Percentiles rank a stretch among this genome's conserved stretches.
Evolutionary conservation across 2,329 filamentous ascomycete genomes (phyloP).

Genomic region (Metarhizium album): DNA sequence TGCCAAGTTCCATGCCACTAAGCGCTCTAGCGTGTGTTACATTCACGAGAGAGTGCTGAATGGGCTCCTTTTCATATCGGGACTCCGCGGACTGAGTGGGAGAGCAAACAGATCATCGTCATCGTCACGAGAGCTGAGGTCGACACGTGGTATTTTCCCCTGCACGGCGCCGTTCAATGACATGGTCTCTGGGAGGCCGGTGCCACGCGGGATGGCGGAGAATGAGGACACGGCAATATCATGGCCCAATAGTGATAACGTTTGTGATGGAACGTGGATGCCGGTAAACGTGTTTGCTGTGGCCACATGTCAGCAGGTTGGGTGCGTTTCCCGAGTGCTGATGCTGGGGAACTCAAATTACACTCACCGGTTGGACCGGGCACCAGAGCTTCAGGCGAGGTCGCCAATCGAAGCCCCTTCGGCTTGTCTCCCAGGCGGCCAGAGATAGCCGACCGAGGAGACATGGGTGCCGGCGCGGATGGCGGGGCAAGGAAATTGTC

Average conservation of each 20-base stretch:
- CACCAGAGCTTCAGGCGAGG: constrained; percentile 54
- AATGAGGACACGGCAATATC: constrained; percentile 27
- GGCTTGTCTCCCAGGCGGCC: constrained; percentile 69
- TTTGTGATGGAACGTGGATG: constrained; percentile 21
- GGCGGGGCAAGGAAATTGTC: constrained; percentile 49
- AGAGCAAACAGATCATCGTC: constrained; percentile 82
- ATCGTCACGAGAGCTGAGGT: constrained; percentile 14
- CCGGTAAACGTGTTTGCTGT: constrained; percentile 26
- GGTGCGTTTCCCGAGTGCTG: not conserved
- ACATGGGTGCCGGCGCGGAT: constrained; percentile 23
- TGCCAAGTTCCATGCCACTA: not conserved
- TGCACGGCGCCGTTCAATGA: constrained; percentile 24
- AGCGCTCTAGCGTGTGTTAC: not conserved
- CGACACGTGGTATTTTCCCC: constrained; percentile 12
- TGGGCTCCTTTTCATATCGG: constrained; percentile 75
- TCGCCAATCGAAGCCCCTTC: constrained; percentile 67
- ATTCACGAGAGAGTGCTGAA: constrained; percentile 33
- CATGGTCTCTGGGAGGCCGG: constrained; percentile 13
- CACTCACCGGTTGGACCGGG: constrained; percentile 40
- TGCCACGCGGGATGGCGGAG: constrained; percentile 18
- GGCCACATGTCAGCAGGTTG: not conserved
- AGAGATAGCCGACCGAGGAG: constrained; percentile 52
- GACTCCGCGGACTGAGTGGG: constrained; percentile 75
- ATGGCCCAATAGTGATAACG: constrained; percentile 19
- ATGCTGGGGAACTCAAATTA: not conserved